Evolutionary conservation across 768 basidiomycete species (phyloP).

Genomic region (Macrolepiota fuliginosa): DNA sequence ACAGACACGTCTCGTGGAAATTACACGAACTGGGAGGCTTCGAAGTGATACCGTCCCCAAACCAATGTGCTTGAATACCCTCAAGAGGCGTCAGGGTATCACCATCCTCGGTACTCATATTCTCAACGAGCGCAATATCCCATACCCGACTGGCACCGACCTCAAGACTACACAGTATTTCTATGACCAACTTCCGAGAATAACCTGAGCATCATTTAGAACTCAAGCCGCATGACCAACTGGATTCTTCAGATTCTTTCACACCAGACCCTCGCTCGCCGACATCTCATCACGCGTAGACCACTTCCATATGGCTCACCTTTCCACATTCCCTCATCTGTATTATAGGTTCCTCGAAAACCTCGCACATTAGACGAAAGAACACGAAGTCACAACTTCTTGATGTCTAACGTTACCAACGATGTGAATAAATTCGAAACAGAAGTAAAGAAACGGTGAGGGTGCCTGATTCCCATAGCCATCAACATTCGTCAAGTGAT

Average conservation of each 20-base stretch:
- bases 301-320: not conserved
- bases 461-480: slow-evolving; percentile 8
- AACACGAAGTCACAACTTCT: not conserved
- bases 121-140: not conserved
- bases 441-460: not conserved
- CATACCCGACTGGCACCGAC: not conserved
- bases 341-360: not conserved
- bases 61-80: not conserved
- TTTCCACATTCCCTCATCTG: not conserved
- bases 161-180: not conserved
- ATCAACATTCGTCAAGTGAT: not conserved
- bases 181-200: not conserved
- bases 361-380: not conserved
- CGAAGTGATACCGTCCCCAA: not conserved
- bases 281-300: not conserved
- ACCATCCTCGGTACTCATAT: not conserved
- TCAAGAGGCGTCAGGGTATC: not conserved
- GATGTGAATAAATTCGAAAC: not conserved
- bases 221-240: not conserved
- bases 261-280: not conserved
- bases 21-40: not conserved
- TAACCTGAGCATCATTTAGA: not conserved
- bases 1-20: not conserved
- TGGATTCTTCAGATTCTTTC: not conserved
- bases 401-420: not conserved